Evolutionary conservation across 129 eudicot genomes (phyloP), one percentile per base, ranked within the genome.

Genomic region (Kitagawia praeruptora): DNA sequence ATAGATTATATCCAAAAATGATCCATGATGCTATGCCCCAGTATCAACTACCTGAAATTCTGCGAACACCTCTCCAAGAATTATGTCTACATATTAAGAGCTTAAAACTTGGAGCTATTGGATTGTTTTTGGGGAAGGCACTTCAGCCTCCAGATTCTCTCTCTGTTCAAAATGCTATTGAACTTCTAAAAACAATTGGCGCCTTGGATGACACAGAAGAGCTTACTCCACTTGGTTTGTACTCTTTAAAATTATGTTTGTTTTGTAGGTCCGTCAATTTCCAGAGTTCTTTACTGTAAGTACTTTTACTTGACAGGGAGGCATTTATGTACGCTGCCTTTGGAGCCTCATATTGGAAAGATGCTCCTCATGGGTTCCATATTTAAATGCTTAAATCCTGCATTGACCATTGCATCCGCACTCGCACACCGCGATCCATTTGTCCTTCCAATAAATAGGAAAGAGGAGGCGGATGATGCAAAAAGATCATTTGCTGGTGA

Each of bases 321-420:
- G 8, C 99, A 95, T 83, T 83, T 95, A 48, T 90, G 99, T 88
- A 87, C 96, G 82, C 86, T 95, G 70, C 99, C 99, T 53, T 86
- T 95, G 91, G 99, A 95, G 80, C 99, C 99, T 53, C 90, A 89
- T 80, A 95, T 95, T 13, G 99, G 99, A 77, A 95, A 95, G 80
- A 95, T 95, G 99, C 99, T 95, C 85, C 94, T 95, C 34, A 90
- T 95, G 97, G 99, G 99, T 63, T 89, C 96, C 18, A 90, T 95
- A 77, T 95, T 92, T 75, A 97, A 92, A 80, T 95, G 99, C 82
- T 89, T 95, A 21, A 84, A 89, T 88, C 99, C 99, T 16, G 94
- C 94, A 7, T 85, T 92, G 74, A 90, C 92, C 66, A 95, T 95
- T 82, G 99, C 99, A 67, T 92, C 99, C 64, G 93, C 97, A 81